Conservation (phyloP, 2,329 filamentous ascomycete species). For the Fusarium sterilihyphosum region DNA sequence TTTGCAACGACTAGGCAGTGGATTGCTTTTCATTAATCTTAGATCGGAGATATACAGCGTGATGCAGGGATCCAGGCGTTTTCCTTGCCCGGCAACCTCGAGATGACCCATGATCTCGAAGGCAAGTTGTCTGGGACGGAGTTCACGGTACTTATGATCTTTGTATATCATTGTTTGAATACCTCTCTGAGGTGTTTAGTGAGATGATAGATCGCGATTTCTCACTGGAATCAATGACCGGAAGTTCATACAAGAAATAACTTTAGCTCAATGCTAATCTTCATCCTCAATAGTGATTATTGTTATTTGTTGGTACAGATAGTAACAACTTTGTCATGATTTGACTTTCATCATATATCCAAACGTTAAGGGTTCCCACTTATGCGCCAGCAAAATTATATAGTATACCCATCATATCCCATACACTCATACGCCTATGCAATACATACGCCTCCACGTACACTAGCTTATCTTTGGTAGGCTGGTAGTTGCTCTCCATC, state of each 20-base stretch:
- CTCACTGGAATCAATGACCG: neutral
- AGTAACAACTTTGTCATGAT: constrained; percentile 25
- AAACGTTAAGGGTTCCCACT: constrained; percentile 25
- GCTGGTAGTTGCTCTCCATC: constrained; percentile 52
- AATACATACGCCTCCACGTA: constrained; percentile 10
- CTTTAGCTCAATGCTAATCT: neutral
- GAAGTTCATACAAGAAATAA: neutral
- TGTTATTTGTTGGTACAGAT: constrained; percentile 7
- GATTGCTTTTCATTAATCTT: neutral
- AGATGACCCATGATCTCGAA: neutral
- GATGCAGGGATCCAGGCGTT: neutral
- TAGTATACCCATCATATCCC: constrained; percentile 16
- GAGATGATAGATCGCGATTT: neutral
- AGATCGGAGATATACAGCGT: neutral
- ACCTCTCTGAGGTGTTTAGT: neutral
- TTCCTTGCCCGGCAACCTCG: neutral
- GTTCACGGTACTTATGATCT: neutral
- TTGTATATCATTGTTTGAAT: neutral
- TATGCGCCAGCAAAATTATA: constrained; percentile 22
- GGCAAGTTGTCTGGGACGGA: neutral
- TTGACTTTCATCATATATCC: constrained; percentile 19
- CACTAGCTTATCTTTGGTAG: constrained; percentile 49
- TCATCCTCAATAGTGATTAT: neutral
- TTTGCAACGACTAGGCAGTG: constrained; percentile 5
- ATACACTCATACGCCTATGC: constrained; percentile 14